phyloP scores from a whole-genome alignment of 2,329 filamentous ascomycete species.

The Phialophora expanda region DNA sequence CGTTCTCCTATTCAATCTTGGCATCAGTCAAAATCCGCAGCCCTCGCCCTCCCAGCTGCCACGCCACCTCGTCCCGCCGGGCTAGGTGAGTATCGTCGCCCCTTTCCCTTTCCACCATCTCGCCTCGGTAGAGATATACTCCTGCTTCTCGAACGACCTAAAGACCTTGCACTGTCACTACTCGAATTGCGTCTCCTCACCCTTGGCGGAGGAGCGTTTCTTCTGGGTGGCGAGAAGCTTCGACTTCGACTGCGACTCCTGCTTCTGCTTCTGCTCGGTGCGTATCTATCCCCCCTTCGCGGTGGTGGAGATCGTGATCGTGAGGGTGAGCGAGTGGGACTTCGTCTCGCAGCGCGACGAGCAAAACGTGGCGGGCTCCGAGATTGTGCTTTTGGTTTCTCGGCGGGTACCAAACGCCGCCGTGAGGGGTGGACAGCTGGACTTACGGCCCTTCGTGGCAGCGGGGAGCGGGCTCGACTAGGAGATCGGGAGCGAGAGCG shows the following conservation, averaged over 20 bases:
- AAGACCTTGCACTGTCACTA: constrained; percentile 17
- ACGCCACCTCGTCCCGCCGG: constrained; percentile 20
- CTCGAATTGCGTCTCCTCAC: constrained; percentile 27
- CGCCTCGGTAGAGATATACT: constrained; percentile 13
- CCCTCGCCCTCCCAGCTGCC: constrained; percentile 21
- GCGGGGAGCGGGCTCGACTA: constrained; percentile 24
- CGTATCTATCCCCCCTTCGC: constrained; percentile 7
- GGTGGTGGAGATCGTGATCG: constrained; percentile 15
- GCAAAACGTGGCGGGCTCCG: constrained; percentile 18
- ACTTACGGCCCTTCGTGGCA: constrained; percentile 16
- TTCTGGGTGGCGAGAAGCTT: constrained; percentile 21
- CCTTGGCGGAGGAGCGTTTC: constrained; percentile 19
- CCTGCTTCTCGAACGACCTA: not conserved
- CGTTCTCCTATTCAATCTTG: not conserved
- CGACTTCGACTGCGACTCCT: constrained; percentile 16
- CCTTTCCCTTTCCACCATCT: not conserved
- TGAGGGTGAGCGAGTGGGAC: not conserved
- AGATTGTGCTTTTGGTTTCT: constrained; percentile 14
- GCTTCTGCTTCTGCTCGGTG: constrained; percentile 16
- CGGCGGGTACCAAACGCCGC: constrained; percentile 7
- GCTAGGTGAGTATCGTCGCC: constrained; percentile 25
- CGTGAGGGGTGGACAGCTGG: constrained; percentile 19
- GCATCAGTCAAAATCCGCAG: constrained; percentile 31
- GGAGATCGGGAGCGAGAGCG: constrained; percentile 24
- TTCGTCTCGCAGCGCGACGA: constrained; percentile 3